Evolutionary conservation across 2,329 filamentous ascomycete species (phyloP).

Genomic region (Colletotrichum limetticola): DNA sequence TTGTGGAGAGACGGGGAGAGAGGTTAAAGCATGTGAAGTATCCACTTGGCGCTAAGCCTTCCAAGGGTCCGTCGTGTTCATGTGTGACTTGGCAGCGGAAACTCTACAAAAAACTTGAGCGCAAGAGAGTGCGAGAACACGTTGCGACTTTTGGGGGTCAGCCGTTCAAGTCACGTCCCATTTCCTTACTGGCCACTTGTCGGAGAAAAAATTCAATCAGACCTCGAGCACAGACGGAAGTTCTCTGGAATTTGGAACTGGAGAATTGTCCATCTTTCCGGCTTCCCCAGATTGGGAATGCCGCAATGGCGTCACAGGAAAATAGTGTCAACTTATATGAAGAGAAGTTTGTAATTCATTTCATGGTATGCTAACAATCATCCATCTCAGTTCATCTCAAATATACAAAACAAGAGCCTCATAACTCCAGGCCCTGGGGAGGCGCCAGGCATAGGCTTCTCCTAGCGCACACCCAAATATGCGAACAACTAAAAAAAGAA

Average conservation of each 20-base stretch:
- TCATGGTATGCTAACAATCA: slow-evolving; percentile 26
- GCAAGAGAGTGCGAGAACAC: slow-evolving; percentile 11
- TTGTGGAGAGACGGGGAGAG: neutral
- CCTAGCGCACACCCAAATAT: slow-evolving; percentile 7
- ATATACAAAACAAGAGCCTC: slow-evolving; percentile 30
- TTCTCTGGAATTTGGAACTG: neutral
- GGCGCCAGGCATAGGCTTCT: neutral
- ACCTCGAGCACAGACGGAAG: neutral
- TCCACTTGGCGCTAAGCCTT: neutral
- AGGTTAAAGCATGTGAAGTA: slow-evolving; percentile 6
- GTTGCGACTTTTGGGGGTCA: neutral
- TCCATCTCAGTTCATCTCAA: slow-evolving; percentile 18
- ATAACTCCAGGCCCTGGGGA: slow-evolving; percentile 26
- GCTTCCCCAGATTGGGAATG: too few species aligned
- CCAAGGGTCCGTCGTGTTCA: neutral
- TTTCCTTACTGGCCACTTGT: neutral
- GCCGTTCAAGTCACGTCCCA: neutral
- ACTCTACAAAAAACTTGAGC: neutral
- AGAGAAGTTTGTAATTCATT: neutral
- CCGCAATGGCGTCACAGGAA: too few species aligned
- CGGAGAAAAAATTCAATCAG: neutral
- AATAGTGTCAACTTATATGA: too few species aligned
- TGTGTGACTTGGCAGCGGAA: neutral
- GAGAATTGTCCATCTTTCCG: too few species aligned
- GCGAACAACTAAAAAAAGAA: slow-evolving; percentile 36